phyloP scores from a whole-genome alignment of 1,284 basidiomycete species.

The Ceratobasidium sp. region DNA sequence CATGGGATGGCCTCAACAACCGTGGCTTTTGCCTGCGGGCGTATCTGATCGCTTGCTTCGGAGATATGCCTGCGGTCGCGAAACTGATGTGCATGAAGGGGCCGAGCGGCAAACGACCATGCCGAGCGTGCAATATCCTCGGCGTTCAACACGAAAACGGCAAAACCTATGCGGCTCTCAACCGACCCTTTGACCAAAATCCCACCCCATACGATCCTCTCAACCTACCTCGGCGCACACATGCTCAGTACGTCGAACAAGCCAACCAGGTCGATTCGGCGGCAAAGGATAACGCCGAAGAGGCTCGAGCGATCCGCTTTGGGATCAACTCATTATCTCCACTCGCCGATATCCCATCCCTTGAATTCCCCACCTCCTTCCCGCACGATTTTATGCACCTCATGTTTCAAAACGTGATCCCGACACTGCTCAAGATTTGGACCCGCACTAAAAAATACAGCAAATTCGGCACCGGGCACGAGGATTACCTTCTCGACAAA shows the following conservation, averaged over 20 bases:
- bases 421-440: conserved; percentile 6
- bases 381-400: conserved; percentile 66
- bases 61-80: conserved; percentile 46
- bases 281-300: background rate
- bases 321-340: conserved; percentile 41
- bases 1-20: conserved; percentile 20
- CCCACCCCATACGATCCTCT: background rate
- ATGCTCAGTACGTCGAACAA: background rate
- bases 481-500: conserved; percentile 55
- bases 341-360: conserved; percentile 53
- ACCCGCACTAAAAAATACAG: conserved; percentile 63
- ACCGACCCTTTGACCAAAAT: background rate
- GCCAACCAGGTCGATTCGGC: background rate
- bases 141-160: conserved; percentile 2
- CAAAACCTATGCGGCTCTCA: background rate
- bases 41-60: conserved; percentile 39
- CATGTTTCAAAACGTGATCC: conserved; percentile 61
- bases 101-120: conserved; percentile 43
- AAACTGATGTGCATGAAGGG: conserved; percentile 48
- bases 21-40: conserved; percentile 41
- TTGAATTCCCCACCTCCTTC: conserved; percentile 62
- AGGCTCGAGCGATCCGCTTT: background rate
- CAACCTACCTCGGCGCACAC: conserved; percentile 39
- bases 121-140: conserved; percentile 43
- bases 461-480: conserved; percentile 57